Base-by-base conservation (phyloP, 768 basidiomycete genomes). In the Strobilomyces dryophilus region DNA sequence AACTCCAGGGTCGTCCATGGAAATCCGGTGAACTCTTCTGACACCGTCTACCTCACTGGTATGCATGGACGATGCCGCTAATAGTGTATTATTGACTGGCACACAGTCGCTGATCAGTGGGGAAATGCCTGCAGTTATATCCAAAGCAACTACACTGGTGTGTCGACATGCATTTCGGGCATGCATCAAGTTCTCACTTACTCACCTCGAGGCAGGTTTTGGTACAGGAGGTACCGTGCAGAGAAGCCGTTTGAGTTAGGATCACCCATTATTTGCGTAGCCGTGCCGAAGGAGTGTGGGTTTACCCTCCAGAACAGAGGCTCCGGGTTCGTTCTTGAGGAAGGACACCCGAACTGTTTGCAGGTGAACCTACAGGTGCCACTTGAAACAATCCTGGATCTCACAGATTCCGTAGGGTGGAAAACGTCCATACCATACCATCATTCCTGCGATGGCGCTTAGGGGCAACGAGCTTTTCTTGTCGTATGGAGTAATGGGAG, bases 291-390 rank as follows among this genome's bases (percentile, higher is more conserved):
- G 60, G 93, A 87, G 0, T 97, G 94, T 61, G 97, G 97, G 0
- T 99, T 99, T 69, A 97, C 94, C 0, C 78, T 99, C 14, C 97
- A 99, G 71, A 97, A 97, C 69, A 80, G 97, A 51, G 97, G 97
- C 2, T 76, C 83, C 11, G 87, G 89, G 6, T 99, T 99, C 68
- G 76, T 82, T 8, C 74, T 98, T 21, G 76, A 79, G 48, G 81
- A 90, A 52, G 82, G 81, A 1, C 95, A 98, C 66, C 88, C 92
- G 1, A 98, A 99, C 64, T 80, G 78, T 29, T 73, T 98, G 48
- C 74, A 86, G 73, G 92, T 89, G 48, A 54, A 63, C 50, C 14
- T 42, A 10, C 12, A 18, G 15, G 11, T 27, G 15, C 18, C 34
- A 12, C 52, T 18, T 32, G 5, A 27, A 48, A 27, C 37, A 18